Evolutionary conservation across 2,329 filamentous ascomycete species (phyloP).

Genomic region (Beauveria asiatica): DNA sequence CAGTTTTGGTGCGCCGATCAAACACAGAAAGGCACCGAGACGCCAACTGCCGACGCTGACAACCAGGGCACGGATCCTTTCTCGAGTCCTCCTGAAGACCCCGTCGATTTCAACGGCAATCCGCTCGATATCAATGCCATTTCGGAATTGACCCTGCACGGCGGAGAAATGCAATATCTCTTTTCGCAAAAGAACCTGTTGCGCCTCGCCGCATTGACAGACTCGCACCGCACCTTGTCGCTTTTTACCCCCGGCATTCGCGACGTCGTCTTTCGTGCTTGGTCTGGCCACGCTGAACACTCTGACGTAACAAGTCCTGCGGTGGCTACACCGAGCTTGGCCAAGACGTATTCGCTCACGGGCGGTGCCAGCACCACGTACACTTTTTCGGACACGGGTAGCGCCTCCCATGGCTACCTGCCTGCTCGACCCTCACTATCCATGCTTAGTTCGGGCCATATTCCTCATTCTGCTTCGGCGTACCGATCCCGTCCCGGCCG

Average conservation of each 20-base stretch:
- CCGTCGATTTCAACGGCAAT: constrained; percentile 73
- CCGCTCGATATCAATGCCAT: constrained; percentile 67
- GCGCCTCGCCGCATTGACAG: constrained; percentile 70
- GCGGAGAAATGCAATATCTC: constrained; percentile 74
- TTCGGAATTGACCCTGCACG: constrained; percentile 69
- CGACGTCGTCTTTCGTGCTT: constrained; percentile 86
- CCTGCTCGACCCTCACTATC: constrained; percentile 61
- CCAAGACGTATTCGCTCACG: constrained; percentile 53
- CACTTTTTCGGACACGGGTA: constrained; percentile 65
- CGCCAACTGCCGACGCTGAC: constrained; percentile 40
- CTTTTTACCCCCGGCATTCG: constrained; percentile 85
- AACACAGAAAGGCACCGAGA: constrained; percentile 36
- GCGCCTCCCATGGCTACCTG: constrained; percentile 51
- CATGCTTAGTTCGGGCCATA: constrained; percentile 51
- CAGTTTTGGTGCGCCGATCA: constrained; percentile 87
- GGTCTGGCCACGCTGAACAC: constrained; percentile 71
- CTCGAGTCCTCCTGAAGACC: constrained; percentile 69
- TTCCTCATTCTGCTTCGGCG: constrained; percentile 55
- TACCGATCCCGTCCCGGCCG: constrained; percentile 54
- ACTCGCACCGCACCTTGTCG: constrained; percentile 84
- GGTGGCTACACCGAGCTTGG: constrained; percentile 43
- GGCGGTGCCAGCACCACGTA: constrained; percentile 56
- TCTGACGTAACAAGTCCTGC: constrained; percentile 48
- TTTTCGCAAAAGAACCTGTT: constrained; percentile 94
- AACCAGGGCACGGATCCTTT: constrained; percentile 70